These are phyloP conservation scores for Fraxinus pennsylvanica DNA, from an alignment of 257 asterid species.

Conservation along the genomic window DNA sequence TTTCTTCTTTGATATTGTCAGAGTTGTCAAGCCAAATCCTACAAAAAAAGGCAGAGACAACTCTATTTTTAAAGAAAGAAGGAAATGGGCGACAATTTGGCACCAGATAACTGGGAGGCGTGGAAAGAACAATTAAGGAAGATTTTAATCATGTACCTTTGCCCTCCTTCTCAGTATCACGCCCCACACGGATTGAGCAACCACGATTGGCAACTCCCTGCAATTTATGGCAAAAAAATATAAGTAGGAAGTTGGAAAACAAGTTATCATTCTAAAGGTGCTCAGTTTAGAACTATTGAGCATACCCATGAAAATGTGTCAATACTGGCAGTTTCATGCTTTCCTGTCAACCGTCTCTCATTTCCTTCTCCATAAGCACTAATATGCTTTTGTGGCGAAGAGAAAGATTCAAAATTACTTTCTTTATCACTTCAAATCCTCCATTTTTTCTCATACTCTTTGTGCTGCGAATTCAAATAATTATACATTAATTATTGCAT, in stretches of 20 bases:
- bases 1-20: neutral
- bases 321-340: conserved; percentile 94
- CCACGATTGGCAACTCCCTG: conserved; percentile 99
- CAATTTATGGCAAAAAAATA: conserved; percentile 4
- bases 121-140: neutral
- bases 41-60: neutral
- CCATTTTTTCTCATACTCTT: conserved; percentile 96
- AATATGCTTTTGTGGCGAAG: conserved; percentile 90
- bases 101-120: neutral
- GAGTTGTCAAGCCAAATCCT: neutral
- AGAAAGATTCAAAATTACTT: conserved; percentile 85
- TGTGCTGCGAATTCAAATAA: conserved; percentile 55
- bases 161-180: conserved; percentile 90
- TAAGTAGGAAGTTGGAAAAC: neutral
- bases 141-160: conserved; percentile 51
- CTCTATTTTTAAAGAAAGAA: neutral
- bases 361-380: conserved; percentile 99
- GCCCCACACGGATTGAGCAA: conserved; percentile 97
- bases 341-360: conserved; percentile 94
- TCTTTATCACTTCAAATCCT: conserved; percentile 85
- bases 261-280: neutral
- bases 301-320: conserved; percentile 89
- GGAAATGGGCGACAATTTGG: neutral
- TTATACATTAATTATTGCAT: conserved; percentile 12
- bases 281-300: neutral